These are phyloP conservation scores for Lasiodiplodia theobromae DNA, from an alignment of 2,329 filamentous ascomycete genomes.

Conservation along the genomic window DNA sequence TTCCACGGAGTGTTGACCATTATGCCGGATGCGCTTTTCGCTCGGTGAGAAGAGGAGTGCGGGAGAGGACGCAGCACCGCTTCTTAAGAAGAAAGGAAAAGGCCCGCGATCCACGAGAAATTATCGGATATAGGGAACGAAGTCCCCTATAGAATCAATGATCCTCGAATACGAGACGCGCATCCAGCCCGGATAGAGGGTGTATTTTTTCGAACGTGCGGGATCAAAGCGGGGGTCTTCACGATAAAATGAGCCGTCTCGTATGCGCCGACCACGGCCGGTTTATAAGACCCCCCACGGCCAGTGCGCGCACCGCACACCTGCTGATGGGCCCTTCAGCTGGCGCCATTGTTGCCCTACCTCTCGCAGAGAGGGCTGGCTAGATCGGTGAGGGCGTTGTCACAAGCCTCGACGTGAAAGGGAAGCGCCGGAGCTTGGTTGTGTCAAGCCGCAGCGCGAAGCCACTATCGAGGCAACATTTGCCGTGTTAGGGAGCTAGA, in stretches of 20 bases:
- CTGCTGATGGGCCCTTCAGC: no score
- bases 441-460: no score
- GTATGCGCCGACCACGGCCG: slow-evolving; percentile 1
- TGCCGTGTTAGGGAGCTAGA: no score
- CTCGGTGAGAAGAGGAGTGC: neutral
- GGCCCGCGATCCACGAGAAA: neutral
- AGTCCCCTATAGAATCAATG: neutral
- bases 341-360: neutral
- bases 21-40: neutral
- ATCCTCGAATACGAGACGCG: neutral
- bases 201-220: no score
- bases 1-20: slow-evolving; percentile 20
- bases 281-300: neutral
- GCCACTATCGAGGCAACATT: no score
- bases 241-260: neutral
- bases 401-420: no score
- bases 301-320: neutral
- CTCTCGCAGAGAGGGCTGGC: neutral
- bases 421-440: no score
- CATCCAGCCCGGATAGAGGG: neutral
- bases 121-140: neutral
- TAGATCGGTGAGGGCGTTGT: no score
- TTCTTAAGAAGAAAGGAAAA: neutral
- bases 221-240: neutral
- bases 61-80: neutral